Conservation (phyloP, 768 basidiomycete genomes). For the Suillus cothurnatus region DNA sequence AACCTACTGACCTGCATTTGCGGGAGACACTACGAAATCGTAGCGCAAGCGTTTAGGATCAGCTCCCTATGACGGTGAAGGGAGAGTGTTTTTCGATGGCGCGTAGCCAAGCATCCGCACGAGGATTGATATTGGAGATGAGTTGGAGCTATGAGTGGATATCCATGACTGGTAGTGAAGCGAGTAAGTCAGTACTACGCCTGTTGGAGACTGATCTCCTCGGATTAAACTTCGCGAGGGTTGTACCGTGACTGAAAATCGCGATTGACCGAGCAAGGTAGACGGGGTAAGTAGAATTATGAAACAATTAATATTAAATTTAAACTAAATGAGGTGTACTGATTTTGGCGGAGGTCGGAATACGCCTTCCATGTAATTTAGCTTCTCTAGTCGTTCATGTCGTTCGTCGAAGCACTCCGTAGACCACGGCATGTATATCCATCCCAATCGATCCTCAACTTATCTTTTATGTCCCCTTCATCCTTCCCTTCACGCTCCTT, state of each 20-base stretch:
- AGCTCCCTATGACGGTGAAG: not conserved
- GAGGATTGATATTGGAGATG: not conserved
- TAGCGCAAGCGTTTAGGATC: not conserved
- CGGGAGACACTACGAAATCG: slow-evolving; percentile 33
- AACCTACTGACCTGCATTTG: slow-evolving; percentile 26
- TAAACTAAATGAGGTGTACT: not conserved
- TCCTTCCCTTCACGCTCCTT: slow-evolving; percentile 1
- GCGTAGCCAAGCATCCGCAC: not conserved
- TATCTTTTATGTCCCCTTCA: slow-evolving; percentile 7
- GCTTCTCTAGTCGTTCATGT: slow-evolving; percentile 30
- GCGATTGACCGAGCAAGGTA: not conserved
- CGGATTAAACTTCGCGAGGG: not conserved
- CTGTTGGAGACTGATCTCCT: slow-evolving; percentile 4
- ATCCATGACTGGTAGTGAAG: too few relatives aligned
- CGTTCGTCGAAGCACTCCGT: slow-evolving; percentile 32
- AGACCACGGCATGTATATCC: slow-evolving; percentile 29
- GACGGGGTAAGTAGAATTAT: too few relatives aligned
- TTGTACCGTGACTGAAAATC: too few relatives aligned
- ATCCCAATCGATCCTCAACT: slow-evolving; percentile 12
- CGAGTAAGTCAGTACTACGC: not conserved
- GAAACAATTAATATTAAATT: not conserved
- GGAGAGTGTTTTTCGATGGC: not conserved
- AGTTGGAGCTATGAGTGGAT: not conserved
- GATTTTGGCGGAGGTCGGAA: not conserved
- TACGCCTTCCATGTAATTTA: slow-evolving; percentile 7